A percentile compares a stretch with the other conserved stretches of the same genome.
These are phyloP conservation scores for Pulveroboletus ravenelii DNA, from an alignment of 768 basidiomycete species.

Conservation along the genomic window DNA sequence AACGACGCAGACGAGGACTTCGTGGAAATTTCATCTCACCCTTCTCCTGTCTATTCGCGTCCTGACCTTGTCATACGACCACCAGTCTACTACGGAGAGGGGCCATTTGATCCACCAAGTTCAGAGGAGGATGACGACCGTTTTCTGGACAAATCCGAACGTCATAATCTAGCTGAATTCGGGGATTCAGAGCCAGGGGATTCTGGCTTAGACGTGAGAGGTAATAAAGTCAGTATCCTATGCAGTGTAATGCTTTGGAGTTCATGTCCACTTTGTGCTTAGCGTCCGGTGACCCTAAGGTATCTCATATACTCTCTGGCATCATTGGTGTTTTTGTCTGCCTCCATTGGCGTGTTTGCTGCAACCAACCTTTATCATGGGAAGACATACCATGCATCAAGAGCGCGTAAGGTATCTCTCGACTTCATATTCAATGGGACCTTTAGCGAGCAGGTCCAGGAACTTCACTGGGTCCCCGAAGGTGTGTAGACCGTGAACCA, in stretches of 20 bases:
- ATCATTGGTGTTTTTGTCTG: slow-evolving; percentile 56
- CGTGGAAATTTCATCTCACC: slow-evolving; percentile 5
- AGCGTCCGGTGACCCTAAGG: slow-evolving; percentile 53
- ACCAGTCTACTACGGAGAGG: slow-evolving; percentile 64
- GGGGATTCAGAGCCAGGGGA: slow-evolving; percentile 27
- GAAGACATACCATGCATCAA: slow-evolving; percentile 45
- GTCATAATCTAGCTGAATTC: slow-evolving; percentile 5
- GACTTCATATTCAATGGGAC: slow-evolving; percentile 94
- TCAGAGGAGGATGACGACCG: slow-evolving; percentile 58
- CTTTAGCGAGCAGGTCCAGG: slow-evolving; percentile 46
- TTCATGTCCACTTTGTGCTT: slow-evolving; percentile 7
- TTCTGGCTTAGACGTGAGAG: slow-evolving; percentile 32
- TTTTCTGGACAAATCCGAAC: slow-evolving; percentile 44
- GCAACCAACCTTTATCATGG: slow-evolving; percentile 64
- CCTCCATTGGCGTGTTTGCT: slow-evolving; percentile 71
- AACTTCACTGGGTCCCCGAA: slow-evolving; percentile 86
- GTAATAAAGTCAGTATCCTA: slow-evolving; percentile 31
- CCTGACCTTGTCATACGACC: slow-evolving; percentile 25
- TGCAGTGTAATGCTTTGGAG: background rate
- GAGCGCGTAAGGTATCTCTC: slow-evolving; percentile 68
- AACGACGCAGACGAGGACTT: slow-evolving; percentile 23
- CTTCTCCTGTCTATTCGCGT: background rate
- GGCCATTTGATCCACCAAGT: slow-evolving; percentile 71
- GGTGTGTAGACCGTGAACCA: slow-evolving; percentile 47
- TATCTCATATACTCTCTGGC: slow-evolving; percentile 59